Conservation (phyloP, 306 rosid species). For the Hylodesmum podocarpum region DNA sequence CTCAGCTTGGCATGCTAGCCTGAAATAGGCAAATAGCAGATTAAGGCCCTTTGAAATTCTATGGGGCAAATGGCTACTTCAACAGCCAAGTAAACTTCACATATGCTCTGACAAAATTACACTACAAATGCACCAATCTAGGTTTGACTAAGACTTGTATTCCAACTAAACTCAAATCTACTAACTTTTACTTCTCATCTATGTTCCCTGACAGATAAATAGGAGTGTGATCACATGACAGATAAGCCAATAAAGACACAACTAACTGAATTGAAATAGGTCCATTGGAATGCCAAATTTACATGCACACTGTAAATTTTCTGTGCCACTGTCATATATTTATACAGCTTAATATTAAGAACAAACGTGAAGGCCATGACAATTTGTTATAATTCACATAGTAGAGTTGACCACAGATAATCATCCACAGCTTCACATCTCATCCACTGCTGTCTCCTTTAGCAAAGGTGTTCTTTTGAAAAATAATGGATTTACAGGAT, state of each 20-base stretch:
- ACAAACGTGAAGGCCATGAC: not conserved
- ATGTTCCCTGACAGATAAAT: not conserved
- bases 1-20: conserved; percentile 40
- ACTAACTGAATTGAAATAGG: not conserved
- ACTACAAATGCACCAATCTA: not conserved
- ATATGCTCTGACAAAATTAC: not conserved
- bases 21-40: conserved; percentile 43
- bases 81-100: conserved; percentile 1
- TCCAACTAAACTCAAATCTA: conserved; percentile 1
- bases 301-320: not conserved
- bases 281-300: not conserved
- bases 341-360: not conserved
- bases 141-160: not conserved
- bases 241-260: not conserved
- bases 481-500: not conserved
- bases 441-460: not conserved
- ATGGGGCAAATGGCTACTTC: conserved; percentile 15
- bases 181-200: not conserved
- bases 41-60: conserved; percentile 28
- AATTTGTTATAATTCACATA: not conserved
- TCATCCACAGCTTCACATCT: not conserved
- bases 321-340: not conserved
- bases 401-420: not conserved
- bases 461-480: not conserved
- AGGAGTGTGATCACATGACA: not conserved